Evolutionary conservation across 2,329 filamentous ascomycete species (phyloP).

Genomic region (Alternaria alternata): DNA sequence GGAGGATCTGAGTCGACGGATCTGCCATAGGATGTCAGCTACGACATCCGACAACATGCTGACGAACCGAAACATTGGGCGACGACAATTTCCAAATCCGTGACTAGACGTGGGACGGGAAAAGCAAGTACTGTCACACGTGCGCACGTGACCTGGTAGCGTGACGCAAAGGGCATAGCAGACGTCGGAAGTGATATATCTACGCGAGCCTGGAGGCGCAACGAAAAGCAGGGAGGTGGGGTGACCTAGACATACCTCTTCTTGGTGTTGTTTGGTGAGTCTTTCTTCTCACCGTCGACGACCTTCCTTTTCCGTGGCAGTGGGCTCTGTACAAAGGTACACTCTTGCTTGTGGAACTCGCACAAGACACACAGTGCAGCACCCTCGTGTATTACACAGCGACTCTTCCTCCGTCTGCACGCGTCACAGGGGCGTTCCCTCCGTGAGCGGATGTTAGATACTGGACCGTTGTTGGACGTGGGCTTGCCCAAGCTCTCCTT

Average conservation of each 20-base stretch:
- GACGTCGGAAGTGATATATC: conserved; percentile 4
- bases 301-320: conserved; percentile 82
- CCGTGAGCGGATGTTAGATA: conserved; percentile 51
- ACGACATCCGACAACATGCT: conserved; percentile 13
- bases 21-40: conserved; percentile 43
- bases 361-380: conserved; percentile 77
- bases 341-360: conserved; percentile 78
- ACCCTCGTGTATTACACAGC: conserved; percentile 81
- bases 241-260: conserved; percentile 68
- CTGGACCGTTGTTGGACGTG: conserved; percentile 42
- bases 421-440: conserved; percentile 65
- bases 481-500: conserved; percentile 55
- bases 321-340: conserved; percentile 79
- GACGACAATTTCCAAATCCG: background rate
- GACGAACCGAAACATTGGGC: background rate
- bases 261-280: conserved; percentile 64
- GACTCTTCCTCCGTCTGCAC: conserved; percentile 75
- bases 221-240: conserved; percentile 18
- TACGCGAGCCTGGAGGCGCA: conserved; percentile 17
- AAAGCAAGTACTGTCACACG: conserved; percentile 20
- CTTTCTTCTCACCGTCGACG: conserved; percentile 68
- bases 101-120: background rate
- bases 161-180: conserved; percentile 16
- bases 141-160: conserved; percentile 33
- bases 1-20: conserved; percentile 52